Base-by-base conservation (phyloP, 371 early-diverging fungal genomes). In the Mucor irregularis region DNA sequence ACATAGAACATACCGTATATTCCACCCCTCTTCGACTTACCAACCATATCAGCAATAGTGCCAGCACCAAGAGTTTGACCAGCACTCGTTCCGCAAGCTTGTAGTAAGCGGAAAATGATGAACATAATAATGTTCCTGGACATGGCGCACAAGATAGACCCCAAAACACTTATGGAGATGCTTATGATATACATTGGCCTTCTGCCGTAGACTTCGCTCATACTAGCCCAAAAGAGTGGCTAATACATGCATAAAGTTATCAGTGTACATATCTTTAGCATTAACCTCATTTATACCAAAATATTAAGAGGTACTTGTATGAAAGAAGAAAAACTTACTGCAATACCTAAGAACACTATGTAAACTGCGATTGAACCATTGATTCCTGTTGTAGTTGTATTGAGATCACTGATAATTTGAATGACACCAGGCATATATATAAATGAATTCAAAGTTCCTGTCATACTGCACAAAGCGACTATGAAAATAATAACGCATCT, bases 171-270 rank as follows among this genome's bases (percentile, higher is more conserved):
- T 5, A 89, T 65, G 4, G 76, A 14, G 28, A 81, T 68, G 24
- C 85, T 87, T 4, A 49, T n/a, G 3, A 86, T 56, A 53, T 87
- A 87, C n/a, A 80, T 72, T 37, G 82, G 78, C 26, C 89, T 79
- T 45, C 74, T 54, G 1, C 85, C 84, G 50, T 74, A 79, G 0
- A 42, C 42, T 55, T 91, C 91, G 1, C 86, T 81, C 33, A 86
- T 49, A n/a, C 76, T 78, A 14, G 85, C 87, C 84, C 84, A 88
- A 14, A 86, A 49, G 2, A 91, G 26, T 16, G 83, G 83, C 73
- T 71, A 56, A n/a, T 34, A 45, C 9, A 49, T n/a, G n/a, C n/a
- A 43, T 40, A 53, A 35, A 33, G 46, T 30, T 7, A 38, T 19
- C n/a, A 31, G 28, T 35, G 31, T 28, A 13, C 30, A 19, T 2